A percentile compares a stretch with the other conserved stretches of the same genome.
phyloP scores from a whole-genome alignment of 352 stramenopile species.

The Phytophthora chlamydospora region DNA sequence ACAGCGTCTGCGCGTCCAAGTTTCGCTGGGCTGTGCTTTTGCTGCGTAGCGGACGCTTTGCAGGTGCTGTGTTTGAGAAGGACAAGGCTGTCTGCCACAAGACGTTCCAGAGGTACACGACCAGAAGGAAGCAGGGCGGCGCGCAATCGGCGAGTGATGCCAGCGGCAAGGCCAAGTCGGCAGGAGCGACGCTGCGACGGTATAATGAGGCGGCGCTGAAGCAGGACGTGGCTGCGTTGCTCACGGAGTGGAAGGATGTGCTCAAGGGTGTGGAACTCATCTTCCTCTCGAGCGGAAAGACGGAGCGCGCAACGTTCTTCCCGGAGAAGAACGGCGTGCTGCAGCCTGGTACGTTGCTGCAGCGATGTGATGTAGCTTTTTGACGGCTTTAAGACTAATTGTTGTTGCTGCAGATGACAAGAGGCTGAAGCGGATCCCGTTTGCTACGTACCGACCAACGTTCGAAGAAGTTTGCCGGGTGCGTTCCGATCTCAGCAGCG shows the following conservation, averaged over 20 bases:
- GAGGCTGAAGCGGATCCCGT: conserved; percentile 79
- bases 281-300: conserved; percentile 76
- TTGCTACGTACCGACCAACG: conserved; percentile 85
- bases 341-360: conserved; percentile 31
- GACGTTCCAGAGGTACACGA: conserved; percentile 94
- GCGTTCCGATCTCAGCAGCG: conserved; percentile 68
- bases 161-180: conserved; percentile 90
- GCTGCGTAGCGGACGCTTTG: conserved; percentile 93
- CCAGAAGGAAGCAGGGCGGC: conserved; percentile 93
- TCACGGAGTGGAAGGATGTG: conserved; percentile 82
- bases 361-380: neutral
- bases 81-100: conserved; percentile 92
- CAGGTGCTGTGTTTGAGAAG: conserved; percentile 88
- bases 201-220: conserved; percentile 93
- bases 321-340: conserved; percentile 71
- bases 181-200: conserved; percentile 91
- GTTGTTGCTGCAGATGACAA: conserved; percentile 45
- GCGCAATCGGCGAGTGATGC: conserved; percentile 90
- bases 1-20: conserved; percentile 55
- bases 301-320: conserved; percentile 83
- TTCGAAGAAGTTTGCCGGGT: conserved; percentile 88
- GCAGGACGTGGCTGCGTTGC: conserved; percentile 85
- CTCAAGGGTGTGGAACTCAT: conserved; percentile 63
- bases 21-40: conserved; percentile 88
- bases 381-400: neutral